These are phyloP conservation scores for Stephania cephalantha DNA, from an alignment of 164 flowering plant species.

Conservation along the genomic window DNA sequence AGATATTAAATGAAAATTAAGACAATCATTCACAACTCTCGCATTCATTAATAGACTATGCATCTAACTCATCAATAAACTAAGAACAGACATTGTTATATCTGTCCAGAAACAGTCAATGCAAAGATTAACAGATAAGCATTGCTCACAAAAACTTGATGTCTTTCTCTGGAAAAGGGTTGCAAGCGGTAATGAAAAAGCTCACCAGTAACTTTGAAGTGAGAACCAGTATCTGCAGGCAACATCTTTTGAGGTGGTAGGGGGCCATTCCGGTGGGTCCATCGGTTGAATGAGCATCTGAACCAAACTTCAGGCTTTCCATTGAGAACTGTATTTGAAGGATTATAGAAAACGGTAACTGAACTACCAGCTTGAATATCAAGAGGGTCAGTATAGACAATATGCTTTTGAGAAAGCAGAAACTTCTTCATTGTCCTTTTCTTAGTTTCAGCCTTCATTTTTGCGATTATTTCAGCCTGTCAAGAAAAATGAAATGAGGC, in stretches of 20 bases:
- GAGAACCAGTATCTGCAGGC: slow-evolving; percentile 52
- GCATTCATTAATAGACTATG: background rate
- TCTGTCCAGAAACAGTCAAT: background rate
- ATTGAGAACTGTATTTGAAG: slow-evolving; percentile 75
- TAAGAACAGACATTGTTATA: background rate
- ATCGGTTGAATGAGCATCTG: slow-evolving; percentile 84
- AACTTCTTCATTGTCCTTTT: slow-evolving; percentile 62
- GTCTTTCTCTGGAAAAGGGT: background rate
- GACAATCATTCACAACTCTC: background rate
- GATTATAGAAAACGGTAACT: slow-evolving; percentile 70
- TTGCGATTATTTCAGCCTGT: slow-evolving; percentile 77
- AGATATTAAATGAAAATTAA: background rate
- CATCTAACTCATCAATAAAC: background rate
- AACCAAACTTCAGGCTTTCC: slow-evolving; percentile 95
- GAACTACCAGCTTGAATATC: slow-evolving; percentile 75
- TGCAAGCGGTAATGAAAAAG: background rate
- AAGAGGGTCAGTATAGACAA: slow-evolving; percentile 89
- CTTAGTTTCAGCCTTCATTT: slow-evolving; percentile 75
- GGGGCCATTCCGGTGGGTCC: slow-evolving; percentile 75
- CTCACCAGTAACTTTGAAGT: slow-evolving; percentile 69
- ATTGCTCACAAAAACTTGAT: background rate
- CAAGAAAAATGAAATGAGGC: slow-evolving; percentile 8
- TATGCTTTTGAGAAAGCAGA: slow-evolving; percentile 81
- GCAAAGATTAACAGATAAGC: background rate
- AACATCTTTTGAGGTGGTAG: slow-evolving; percentile 89